phyloP scores from a whole-genome alignment of 192 early-diverging fungal genomes.

The Phycomyces blakesleeanus region DNA sequence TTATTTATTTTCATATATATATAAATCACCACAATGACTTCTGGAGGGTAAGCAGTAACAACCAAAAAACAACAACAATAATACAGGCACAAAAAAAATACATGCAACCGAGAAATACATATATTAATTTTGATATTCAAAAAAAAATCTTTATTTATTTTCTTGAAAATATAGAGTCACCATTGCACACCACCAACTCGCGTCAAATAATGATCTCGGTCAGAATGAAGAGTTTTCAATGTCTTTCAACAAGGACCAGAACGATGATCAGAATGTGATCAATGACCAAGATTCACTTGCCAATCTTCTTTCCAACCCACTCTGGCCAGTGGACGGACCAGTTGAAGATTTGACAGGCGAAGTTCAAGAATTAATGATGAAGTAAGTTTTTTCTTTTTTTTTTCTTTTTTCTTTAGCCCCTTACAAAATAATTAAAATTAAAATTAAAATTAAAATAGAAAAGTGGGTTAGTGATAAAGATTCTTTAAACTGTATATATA shows the following conservation, averaged over 20 bases:
- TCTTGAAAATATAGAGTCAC: constrained; percentile 8
- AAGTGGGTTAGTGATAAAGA: too few species aligned
- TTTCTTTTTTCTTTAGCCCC: neutral
- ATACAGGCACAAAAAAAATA: too few species aligned
- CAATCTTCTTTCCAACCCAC: constrained; percentile 6
- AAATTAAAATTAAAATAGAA: neutral
- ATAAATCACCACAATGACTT: neutral
- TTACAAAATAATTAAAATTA: neutral
- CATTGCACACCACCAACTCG: constrained; percentile 19
- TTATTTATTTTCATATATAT: too few species aligned
- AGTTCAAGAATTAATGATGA: constrained; percentile 33
- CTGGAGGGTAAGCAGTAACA: neutral
- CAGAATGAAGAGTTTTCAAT: constrained; percentile 7
- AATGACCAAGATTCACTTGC: constrained; percentile 8
- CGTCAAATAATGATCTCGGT: neutral
- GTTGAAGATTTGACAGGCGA: constrained; percentile 34
- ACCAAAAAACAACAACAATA: too few species aligned
- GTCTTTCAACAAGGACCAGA: neutral
- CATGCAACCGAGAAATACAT: too few species aligned
- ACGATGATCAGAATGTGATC: neutral
- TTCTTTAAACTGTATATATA: too few species aligned
- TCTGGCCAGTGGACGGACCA: constrained; percentile 20
- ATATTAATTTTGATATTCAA: neutral
- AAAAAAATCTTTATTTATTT: neutral
- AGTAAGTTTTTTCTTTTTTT: constrained; percentile 13